Conservation (phyloP, 177 flowering plant species). For the Vitis hybrid region DNA sequence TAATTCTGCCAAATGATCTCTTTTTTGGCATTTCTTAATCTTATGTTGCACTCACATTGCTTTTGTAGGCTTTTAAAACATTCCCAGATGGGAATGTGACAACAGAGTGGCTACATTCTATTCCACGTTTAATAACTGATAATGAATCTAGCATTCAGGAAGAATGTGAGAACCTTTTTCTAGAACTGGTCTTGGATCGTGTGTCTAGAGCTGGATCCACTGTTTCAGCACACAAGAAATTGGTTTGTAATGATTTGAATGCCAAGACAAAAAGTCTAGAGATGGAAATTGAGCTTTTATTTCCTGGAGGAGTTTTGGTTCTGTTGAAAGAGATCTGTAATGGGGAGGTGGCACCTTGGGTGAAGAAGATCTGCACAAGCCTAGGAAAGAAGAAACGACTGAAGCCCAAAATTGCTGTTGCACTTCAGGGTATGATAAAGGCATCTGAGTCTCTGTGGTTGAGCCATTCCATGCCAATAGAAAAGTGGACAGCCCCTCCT, state of each 20-base stretch:
- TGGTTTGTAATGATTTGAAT: conserved; percentile 13
- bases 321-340: conserved; percentile 64
- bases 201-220: conserved; percentile 51
- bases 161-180: conserved; percentile 84
- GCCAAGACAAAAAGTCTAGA: conserved; percentile 29
- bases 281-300: conserved; percentile 31
- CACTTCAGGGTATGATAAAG: conserved; percentile 77
- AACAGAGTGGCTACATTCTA: conserved; percentile 87
- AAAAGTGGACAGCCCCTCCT: conserved; percentile 94
- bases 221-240: conserved; percentile 1
- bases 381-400: conserved; percentile 87
- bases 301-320: conserved; percentile 58
- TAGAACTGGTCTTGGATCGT: conserved; percentile 79
- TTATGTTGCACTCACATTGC: conserved; percentile 7
- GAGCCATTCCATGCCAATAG: conserved; percentile 57
- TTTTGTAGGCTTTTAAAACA: conserved; percentile 68
- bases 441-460: conserved; percentile 83
- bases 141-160: conserved; percentile 93
- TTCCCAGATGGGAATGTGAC: conserved; percentile 55
- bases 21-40: not conserved
- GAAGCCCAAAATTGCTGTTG: conserved; percentile 51
- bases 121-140: conserved; percentile 81
- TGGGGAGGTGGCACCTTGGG: conserved; percentile 79
- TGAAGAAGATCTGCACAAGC: conserved; percentile 75
- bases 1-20: not conserved